These are phyloP conservation scores for Pulveroboletus ravenelii DNA, from an alignment of 768 basidiomycete species.

Conservation along the genomic window DNA sequence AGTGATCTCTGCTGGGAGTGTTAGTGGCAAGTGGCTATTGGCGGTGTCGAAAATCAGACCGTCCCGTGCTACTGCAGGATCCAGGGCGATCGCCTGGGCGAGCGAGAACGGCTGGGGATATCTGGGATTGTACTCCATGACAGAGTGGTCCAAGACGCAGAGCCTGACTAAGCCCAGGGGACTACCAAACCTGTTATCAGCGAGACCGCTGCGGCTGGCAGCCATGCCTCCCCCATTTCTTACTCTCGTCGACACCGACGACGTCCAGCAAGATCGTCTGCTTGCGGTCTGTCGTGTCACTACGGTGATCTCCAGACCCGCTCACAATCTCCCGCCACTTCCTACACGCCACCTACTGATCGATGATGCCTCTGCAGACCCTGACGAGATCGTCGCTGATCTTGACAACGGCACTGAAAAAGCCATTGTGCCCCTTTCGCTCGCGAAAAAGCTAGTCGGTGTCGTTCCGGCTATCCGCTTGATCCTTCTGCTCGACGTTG, in stretches of 20 bases:
- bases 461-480: constrained; percentile 67
- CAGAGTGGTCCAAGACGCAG: background rate
- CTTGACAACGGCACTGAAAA: constrained; percentile 81
- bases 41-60: constrained; percentile 38
- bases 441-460: constrained; percentile 64
- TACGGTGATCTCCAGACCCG: constrained; percentile 58
- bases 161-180: constrained; percentile 20
- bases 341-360: constrained; percentile 50
- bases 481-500: constrained; percentile 70
- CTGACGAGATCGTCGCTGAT: constrained; percentile 56
- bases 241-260: constrained; percentile 49
- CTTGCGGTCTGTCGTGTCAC: constrained; percentile 66
- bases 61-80: constrained; percentile 64
- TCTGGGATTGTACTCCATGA: constrained; percentile 64
- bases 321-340: constrained; percentile 27
- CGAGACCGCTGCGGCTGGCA: background rate
- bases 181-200: background rate
- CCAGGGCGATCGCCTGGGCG: constrained; percentile 56
- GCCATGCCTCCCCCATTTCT: constrained; percentile 43
- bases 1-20: constrained; percentile 53
- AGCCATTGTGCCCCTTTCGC: constrained; percentile 66
- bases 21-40: constrained; percentile 1
- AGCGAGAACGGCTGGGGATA: constrained; percentile 75
- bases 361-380: constrained; percentile 42
- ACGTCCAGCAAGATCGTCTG: constrained; percentile 45